Percentiles rank a stretch among this genome's conserved stretches.
Evolutionary conservation across 2,329 filamentous ascomycete genomes (phyloP).

Genomic region (Epichloe typhina): DNA sequence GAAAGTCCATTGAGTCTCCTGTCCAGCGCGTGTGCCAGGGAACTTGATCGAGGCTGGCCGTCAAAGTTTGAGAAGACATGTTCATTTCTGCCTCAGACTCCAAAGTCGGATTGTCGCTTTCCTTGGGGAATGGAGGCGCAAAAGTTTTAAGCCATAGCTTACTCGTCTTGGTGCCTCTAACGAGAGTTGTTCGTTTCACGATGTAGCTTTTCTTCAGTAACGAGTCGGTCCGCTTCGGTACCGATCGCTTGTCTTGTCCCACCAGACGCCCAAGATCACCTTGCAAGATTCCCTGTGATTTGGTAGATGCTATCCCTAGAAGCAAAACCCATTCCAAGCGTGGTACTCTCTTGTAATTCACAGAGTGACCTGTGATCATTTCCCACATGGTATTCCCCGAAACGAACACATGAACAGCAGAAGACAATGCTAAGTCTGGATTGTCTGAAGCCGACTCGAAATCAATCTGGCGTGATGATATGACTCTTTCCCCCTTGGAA

Average conservation of each 20-base stretch:
- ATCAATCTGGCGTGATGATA: background rate
- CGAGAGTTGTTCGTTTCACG: conserved; percentile 44
- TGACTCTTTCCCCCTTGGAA: background rate
- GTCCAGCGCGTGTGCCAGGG: conserved; percentile 45
- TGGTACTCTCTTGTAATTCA: conserved; percentile 45
- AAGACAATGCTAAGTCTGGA: background rate
- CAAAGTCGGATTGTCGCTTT: conserved; percentile 12
- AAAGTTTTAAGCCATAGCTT: conserved; percentile 47
- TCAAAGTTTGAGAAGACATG: conserved; percentile 25
- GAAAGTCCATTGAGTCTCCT: conserved; percentile 44
- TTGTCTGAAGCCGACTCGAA: background rate
- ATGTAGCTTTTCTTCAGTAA: conserved; percentile 49
- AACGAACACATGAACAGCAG: conserved; percentile 27
- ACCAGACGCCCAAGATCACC: conserved; percentile 44
- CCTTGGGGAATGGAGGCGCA: conserved; percentile 31
- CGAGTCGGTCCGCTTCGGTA: conserved; percentile 47
- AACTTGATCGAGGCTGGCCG: conserved; percentile 37
- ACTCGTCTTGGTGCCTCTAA: conserved; percentile 47
- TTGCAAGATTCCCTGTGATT: conserved; percentile 43
- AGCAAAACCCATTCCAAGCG: conserved; percentile 46
- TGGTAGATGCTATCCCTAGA: conserved; percentile 42
- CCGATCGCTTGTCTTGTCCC: conserved; percentile 49
- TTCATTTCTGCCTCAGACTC: conserved; percentile 22
- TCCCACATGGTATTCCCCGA: conserved; percentile 46
- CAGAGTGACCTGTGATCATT: conserved; percentile 43